Base-by-base conservation (phyloP, 495 filamentous ascomycete genomes). In the Filosporella fistucella region DNA sequence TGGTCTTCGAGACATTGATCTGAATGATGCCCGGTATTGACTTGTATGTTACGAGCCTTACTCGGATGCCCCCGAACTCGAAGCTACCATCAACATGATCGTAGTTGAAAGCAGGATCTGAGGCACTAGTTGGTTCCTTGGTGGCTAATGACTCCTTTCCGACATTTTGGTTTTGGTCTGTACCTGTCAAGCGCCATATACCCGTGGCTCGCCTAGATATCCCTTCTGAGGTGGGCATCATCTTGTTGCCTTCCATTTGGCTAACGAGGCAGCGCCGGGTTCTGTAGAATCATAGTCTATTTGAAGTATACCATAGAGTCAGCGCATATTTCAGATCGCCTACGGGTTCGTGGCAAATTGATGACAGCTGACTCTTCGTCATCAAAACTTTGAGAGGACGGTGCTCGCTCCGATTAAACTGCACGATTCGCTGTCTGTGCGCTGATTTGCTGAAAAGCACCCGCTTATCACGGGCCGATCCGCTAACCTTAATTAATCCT, bases 21-120 rank as follows among this genome's bases (percentile, higher is more conserved):
- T 8, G 20, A 23, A 51, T 33, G 16, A 51, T 41, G 4, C 48
- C 48, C 8, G 41, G 48, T 37, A 51, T 51, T 37, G 32, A 37
- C 48, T 39, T 51, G 32, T 51, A 51, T 22, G 41, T 51, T 21
- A 51, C 41, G 20, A 51, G 48, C 48, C 25, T 51, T 34, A 51
- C 41, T 39, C 41, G 41, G 41, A 51, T 51, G 22, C 48, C 41
- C 3, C 48, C 48, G 18, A 51, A 51, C 48, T 51, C 48, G 30
- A 51, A 41, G 35, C 4, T 49, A 23, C 37, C 25, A 42, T 49
- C 25, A 42, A 33, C 26, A 18, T 51, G 41, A 34, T 45, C 25
- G 8, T 25, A 6, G 18, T 18, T 4, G 21, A 22, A 9, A 23
- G 33, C 14, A 26, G 25, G 13, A 7, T 44, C 25, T 43, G 40